Base-by-base conservation (phyloP, 257 asterid species). In the Nicotiana paniculata region DNA sequence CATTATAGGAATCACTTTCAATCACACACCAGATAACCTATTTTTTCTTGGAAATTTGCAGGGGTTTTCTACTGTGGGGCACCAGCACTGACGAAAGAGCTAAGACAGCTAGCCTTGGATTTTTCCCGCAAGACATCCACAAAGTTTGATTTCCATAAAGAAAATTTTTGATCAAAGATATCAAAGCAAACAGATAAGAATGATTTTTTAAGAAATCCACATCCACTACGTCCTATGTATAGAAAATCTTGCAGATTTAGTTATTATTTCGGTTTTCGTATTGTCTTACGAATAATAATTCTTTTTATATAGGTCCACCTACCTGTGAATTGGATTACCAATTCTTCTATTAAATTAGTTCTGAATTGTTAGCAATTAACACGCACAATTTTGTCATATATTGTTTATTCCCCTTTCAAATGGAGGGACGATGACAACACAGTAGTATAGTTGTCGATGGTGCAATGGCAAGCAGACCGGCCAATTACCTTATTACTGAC, bases 61-160 rank as follows among this genome's bases (percentile, higher is more conserved):
- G 95, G 96, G n/a, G 93, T 91, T 51, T 91, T 91, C 82, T 91
- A 91, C 77, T 90, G 96, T 77, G 96, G 96, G 80, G 90, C 93
- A 18, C 93, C 93, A 75, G 88, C 89, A 66, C 89, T 89, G 6
- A 93, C 89, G 77, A 89, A 90, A 55, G 91, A 85, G 82, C 81
- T 91, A 51, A 86, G 89, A 75, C 93, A 91, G 79, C 90, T 91
- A 12, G 92, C 93, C 2, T 89, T 88, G 13, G 96, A 91, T 83
- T 91, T 90, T 84, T 85, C 93, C 53, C 92, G 82, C 89, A 90
- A 85, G 86, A 90, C 92, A 35, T 43, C 83, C 65, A 91, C 96
- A 82, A 91, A 88, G 81, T 91, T 91, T 67, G 93, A 91, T 58
- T 91, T 91, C 87, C 93, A 91, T 79, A 90, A 91, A 68, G 96